These are phyloP conservation scores for Solanum hybrid DNA, from an alignment of 305 asterid species.

Conservation along the genomic window DNA sequence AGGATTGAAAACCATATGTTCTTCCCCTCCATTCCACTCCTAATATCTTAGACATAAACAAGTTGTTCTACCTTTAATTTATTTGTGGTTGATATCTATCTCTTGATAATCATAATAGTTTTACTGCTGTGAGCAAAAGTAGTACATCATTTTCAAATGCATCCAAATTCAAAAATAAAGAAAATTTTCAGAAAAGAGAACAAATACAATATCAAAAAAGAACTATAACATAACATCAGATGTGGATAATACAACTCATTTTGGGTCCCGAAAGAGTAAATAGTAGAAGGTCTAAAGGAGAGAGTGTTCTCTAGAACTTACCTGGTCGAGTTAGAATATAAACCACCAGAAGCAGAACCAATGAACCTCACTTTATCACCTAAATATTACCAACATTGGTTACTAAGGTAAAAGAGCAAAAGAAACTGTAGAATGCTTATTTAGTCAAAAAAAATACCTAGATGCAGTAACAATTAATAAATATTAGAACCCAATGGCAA, in stretches of 20 bases:
- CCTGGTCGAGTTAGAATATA: slow-evolving; percentile 48
- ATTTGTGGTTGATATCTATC: background rate
- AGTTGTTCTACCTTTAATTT: background rate
- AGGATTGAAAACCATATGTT: background rate
- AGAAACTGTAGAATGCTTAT: background rate
- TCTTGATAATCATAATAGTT: background rate
- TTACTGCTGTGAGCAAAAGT: background rate
- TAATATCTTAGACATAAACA: background rate
- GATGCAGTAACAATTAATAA: background rate
- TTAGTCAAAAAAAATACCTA: background rate
- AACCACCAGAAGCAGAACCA: slow-evolving; percentile 52
- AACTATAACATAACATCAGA: background rate
- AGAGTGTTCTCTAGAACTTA: slow-evolving; percentile 10
- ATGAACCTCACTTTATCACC: slow-evolving; percentile 81
- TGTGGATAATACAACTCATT: background rate
- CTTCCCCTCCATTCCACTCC: background rate
- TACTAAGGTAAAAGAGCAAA: background rate
- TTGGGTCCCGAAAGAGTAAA: background rate
- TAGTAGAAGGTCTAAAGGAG: background rate
- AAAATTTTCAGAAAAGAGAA: background rate
- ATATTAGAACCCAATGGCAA: slow-evolving; percentile 7
- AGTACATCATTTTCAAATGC: background rate
- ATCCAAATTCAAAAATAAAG: background rate
- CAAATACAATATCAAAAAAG: background rate
- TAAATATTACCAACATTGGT: slow-evolving; percentile 18